Evolutionary conservation across 441 rosid species (phyloP).

Genomic region (Arabidopsis lyrata): DNA sequence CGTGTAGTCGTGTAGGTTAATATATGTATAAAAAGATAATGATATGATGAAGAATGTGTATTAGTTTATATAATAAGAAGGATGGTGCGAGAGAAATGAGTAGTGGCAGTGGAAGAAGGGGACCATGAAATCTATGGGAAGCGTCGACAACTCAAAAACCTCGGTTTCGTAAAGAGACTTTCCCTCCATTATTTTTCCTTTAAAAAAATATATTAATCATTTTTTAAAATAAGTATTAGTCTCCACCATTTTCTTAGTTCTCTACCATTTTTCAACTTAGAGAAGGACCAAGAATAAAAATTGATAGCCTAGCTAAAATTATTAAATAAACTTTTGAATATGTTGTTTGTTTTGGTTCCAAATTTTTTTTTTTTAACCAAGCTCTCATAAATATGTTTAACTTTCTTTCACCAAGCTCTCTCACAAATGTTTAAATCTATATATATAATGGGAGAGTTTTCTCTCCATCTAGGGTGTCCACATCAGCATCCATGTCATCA

Average conservation of each 20-base stretch:
- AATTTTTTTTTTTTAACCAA: background rate
- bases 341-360: background rate
- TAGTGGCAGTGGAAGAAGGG: constrained; percentile 47
- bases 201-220: background rate
- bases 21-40: background rate
- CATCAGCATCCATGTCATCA: too few relatives aligned
- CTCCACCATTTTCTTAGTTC: constrained; percentile 5
- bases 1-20: background rate
- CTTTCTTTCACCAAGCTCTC: too few relatives aligned
- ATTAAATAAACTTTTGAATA: background rate
- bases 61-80: constrained; percentile 37
- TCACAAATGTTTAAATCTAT: background rate
- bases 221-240: background rate
- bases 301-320: background rate
- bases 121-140: constrained; percentile 50
- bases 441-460: too few relatives aligned
- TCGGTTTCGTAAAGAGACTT: constrained; percentile 43
- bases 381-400: background rate
- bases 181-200: constrained; percentile 11
- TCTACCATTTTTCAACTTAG: background rate
- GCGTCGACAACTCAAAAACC: constrained; percentile 48
- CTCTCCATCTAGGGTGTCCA: too few relatives aligned
- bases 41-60: constrained; percentile 37
- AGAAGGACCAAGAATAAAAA: background rate
- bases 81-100: constrained; percentile 50